These are phyloP conservation scores for Hypoxylon sp. DNA, from an alignment of 2,329 filamentous ascomycete species.

Conservation along the genomic window DNA sequence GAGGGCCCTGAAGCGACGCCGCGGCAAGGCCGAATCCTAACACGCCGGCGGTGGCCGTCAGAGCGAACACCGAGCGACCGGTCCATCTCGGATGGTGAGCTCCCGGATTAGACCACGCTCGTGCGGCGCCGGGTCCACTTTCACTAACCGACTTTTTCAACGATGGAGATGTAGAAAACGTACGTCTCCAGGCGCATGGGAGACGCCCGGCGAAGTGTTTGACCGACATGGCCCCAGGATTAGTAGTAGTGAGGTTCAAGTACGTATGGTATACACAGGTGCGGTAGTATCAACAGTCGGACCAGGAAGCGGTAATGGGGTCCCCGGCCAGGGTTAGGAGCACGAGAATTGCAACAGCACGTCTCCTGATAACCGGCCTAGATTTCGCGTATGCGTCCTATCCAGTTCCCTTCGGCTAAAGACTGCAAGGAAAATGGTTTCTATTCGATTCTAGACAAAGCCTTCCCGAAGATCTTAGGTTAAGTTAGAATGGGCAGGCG, in stretches of 20 bases:
- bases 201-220: slow-evolving; percentile 45
- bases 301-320: slow-evolving; percentile 15
- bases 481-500: slow-evolving; percentile 4
- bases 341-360: slow-evolving; percentile 19
- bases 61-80: slow-evolving; percentile 51
- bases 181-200: slow-evolving; percentile 40
- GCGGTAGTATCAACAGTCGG: slow-evolving; percentile 14
- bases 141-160: slow-evolving; percentile 38
- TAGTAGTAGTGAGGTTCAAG: slow-evolving; percentile 21
- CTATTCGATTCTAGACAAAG: slow-evolving; percentile 11
- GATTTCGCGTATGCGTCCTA: slow-evolving; percentile 10
- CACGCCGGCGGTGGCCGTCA: slow-evolving; percentile 52
- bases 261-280: slow-evolving; percentile 26
- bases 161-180: slow-evolving; percentile 35
- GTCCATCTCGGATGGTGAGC: slow-evolving; percentile 48
- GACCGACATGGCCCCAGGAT: slow-evolving; percentile 42
- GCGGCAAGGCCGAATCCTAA: slow-evolving; percentile 53
- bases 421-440: slow-evolving; percentile 10
- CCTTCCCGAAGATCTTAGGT: slow-evolving; percentile 8
- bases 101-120: slow-evolving; percentile 33
- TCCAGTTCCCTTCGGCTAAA: slow-evolving; percentile 6
- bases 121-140: slow-evolving; percentile 34
- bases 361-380: neutral
- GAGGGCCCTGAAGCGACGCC: slow-evolving; percentile 46
- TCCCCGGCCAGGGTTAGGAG: slow-evolving; percentile 10